Evolutionary conservation across 768 basidiomycete species (phyloP), one percentile per base, ranked within the genome.

Genomic region (Termitomyces sp.): DNA sequence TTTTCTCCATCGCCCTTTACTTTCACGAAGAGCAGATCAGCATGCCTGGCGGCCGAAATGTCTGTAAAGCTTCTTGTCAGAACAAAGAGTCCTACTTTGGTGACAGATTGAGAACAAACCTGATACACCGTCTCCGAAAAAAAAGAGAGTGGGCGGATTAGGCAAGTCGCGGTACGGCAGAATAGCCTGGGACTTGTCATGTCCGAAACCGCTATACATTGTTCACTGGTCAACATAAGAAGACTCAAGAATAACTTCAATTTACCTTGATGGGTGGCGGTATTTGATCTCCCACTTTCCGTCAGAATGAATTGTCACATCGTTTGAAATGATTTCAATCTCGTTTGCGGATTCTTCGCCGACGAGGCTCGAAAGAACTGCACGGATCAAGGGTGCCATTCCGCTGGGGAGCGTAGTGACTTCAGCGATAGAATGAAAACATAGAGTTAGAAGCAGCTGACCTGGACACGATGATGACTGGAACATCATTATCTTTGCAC

Each of bases 111-210:
- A 37, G 13, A 27, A 58, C 36, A 10, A 20, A 41, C 93, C 94
- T 56, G 92, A 94, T 50, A 97, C 97, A 34, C 97, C 97, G 69
- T 99, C 97, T 0, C 97, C 97, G 61, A 97, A 95, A 83, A 97
- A 99, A 74, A 99, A 96, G 10, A 96, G 76, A 2, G 82, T 86
- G 2, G 97, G 96, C 5, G 86, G 84, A 47, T 83, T 68, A 6
- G 75, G 63, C 43, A 95, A 78, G 42, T 77, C 73, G n/a, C 86
- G 79, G 73, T 98, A 99, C 0, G 92, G 95, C 34, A 95, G 75
- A 64, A 98, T 98, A 2, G 96, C 93, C 63, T 87, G 88, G 7
- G 90, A 93, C 74, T 99, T 99, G 73, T 99, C 97, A 69, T 99
- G 97, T 0, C 97, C 97, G 65, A 82, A 98, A 1, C 82, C 85